A percentile compares a stretch with the other conserved stretches of the same genome.
Conservation (phyloP, 1,284 basidiomycete species). For the Gomphus sp. region DNA sequence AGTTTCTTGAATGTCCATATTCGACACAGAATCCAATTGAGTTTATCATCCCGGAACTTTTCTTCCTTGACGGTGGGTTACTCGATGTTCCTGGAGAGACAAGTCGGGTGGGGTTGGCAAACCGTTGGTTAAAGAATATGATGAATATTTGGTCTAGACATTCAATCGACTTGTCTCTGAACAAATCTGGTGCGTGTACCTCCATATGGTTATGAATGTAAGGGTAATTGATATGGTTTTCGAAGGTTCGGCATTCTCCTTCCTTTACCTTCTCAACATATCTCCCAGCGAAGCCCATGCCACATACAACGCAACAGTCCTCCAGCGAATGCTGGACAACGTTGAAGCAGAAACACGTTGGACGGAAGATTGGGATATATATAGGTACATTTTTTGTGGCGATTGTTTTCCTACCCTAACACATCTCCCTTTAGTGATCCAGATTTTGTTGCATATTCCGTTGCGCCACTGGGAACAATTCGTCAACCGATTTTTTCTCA, state of each 20-base stretch:
- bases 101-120: conserved; percentile 47
- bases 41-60: conserved; percentile 63
- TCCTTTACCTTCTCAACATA: conserved; percentile 61
- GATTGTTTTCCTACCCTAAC: conserved; percentile 11
- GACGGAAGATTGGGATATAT: conserved; percentile 26
- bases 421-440: conserved; percentile 36
- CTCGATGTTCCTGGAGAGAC: conserved; percentile 57
- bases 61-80: conserved; percentile 78
- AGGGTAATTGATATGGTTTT: not conserved
- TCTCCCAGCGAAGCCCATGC: conserved; percentile 56
- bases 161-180: conserved; percentile 68
- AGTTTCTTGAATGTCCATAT: conserved; percentile 75
- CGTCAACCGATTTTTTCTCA: conserved; percentile 26
- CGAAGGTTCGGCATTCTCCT: conserved; percentile 55
- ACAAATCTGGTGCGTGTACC: conserved; percentile 46
- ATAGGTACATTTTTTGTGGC: conserved; percentile 31
- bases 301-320: conserved; percentile 47
- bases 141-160: conserved; percentile 91
- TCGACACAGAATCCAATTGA: conserved; percentile 85
- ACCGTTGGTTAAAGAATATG: conserved; percentile 56
- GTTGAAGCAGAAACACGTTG: conserved; percentile 36
- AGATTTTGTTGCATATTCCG: conserved; percentile 41
- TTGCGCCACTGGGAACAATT: conserved; percentile 22
- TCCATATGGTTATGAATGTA: not conserved
- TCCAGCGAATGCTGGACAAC: conserved; percentile 43